These are phyloP conservation scores for Aspergillus saccharolyticus DNA, from an alignment of 495 filamentous ascomycete genomes.

Conservation along the genomic window DNA sequence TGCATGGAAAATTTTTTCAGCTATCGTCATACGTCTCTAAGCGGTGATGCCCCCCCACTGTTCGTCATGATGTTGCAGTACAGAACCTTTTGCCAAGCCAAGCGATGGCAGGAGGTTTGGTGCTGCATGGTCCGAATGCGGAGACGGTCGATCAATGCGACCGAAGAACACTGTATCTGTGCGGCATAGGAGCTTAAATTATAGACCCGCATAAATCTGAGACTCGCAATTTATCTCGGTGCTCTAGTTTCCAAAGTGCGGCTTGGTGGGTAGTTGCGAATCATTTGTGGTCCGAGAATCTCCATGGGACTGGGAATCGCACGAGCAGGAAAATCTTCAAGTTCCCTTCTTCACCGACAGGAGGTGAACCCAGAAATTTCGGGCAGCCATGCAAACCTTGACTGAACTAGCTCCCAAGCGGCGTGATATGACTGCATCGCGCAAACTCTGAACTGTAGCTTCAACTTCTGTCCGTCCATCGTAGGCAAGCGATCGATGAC, in stretches of 20 bases:
- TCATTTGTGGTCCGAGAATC: not conserved
- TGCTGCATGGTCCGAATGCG: constrained; percentile 10
- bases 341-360: not conserved
- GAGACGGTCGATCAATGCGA: constrained; percentile 10
- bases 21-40: not conserved
- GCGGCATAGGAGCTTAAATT: not conserved
- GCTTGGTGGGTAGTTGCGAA: not conserved
- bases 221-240: not conserved
- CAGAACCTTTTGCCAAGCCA: not conserved
- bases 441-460: not conserved
- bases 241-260: not conserved
- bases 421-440: constrained; percentile 11
- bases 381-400: not conserved
- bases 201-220: constrained; percentile 2
- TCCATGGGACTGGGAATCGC: not conserved
- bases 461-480: not conserved
- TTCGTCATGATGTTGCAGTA: constrained; percentile 15
- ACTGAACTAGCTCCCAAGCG: not conserved
- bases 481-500: constrained; percentile 15
- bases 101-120: not conserved
- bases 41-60: constrained; percentile 4
- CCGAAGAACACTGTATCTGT: constrained; percentile 3
- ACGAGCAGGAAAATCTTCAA: not conserved
- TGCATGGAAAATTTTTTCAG: not conserved
- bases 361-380: not conserved